phyloP scores from a whole-genome alignment of 2,329 filamentous ascomycete species.

The Paraphaeosphaeria minitans region DNA sequence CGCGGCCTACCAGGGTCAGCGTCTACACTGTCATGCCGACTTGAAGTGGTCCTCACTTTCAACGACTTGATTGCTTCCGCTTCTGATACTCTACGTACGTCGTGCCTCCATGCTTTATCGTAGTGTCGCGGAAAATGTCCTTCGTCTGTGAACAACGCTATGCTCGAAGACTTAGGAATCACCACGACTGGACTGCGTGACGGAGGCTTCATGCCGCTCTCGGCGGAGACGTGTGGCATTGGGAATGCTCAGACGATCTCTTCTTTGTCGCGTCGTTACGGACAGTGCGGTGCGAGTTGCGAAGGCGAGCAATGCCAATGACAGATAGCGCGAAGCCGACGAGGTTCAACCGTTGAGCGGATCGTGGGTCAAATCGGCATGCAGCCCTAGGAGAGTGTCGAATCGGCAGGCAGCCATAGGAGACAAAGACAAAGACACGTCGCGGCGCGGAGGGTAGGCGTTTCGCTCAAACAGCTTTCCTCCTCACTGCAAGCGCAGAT shows the following conservation, averaged over 20 bases:
- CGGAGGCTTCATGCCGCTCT: neutral
- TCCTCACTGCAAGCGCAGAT: neutral
- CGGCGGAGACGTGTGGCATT: neutral
- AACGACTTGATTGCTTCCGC: conserved; percentile 10
- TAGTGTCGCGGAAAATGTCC: conserved; percentile 21
- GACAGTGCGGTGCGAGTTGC: neutral
- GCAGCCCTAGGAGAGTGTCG: neutral
- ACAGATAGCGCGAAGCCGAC: neutral
- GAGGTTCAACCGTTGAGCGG: neutral
- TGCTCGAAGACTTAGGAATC: neutral
- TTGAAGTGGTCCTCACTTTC: conserved; percentile 10
- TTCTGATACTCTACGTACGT: conserved; percentile 15
- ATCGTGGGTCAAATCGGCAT: neutral
- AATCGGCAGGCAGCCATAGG: neutral
- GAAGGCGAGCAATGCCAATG: neutral
- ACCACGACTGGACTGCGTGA: conserved; percentile 6
- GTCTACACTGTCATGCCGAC: neutral
- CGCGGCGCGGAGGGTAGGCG: neutral
- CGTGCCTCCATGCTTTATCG: conserved; percentile 17
- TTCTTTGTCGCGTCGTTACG: neutral
- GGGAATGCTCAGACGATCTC: too few relatives aligned
- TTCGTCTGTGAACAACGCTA: neutral
- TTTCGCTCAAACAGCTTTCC: neutral
- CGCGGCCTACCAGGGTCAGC: conserved; percentile 10
- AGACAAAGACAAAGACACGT: neutral